These are phyloP conservation scores for Aspergillus viridinutans DNA, from an alignment of 2,329 filamentous ascomycete species.

Conservation along the genomic window DNA sequence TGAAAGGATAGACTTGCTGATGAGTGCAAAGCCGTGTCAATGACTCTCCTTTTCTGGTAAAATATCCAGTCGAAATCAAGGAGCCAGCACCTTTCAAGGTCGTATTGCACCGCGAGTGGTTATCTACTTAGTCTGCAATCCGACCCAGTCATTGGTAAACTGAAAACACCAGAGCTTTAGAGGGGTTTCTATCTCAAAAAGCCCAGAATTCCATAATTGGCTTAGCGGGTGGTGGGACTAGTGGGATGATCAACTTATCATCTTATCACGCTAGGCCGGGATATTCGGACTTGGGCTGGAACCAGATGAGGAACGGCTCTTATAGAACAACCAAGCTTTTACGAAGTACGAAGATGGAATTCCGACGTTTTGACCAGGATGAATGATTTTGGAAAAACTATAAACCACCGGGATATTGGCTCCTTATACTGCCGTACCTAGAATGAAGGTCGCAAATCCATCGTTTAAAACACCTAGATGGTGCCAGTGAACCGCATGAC, in stretches of 20 bases:
- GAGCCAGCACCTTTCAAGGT: neutral
- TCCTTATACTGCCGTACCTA: neutral
- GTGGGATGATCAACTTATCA: neutral
- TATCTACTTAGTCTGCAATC: constrained; percentile 2
- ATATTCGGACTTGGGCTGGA: neutral
- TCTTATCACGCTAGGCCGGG: neutral
- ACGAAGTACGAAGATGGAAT: neutral
- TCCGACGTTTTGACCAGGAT: neutral
- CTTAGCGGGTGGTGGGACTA: constrained; percentile 6
- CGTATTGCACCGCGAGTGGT: neutral
- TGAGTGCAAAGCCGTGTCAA: neutral
- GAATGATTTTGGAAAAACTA: neutral
- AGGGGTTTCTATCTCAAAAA: no score
- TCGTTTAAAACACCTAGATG: neutral
- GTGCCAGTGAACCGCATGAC: constrained; percentile 12
- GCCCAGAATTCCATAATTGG: constrained; percentile 7
- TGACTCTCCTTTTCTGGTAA: neutral
- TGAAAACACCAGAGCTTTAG: neutral
- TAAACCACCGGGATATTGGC: neutral
- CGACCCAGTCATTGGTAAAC: neutral
- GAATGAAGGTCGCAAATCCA: neutral
- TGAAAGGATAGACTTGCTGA: neutral
- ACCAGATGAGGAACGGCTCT: neutral
- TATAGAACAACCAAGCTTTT: neutral
- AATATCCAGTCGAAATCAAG: neutral